These are phyloP conservation scores for Tricholoma hemisulphureum DNA, from an alignment of 768 basidiomycete genomes.

Conservation along the genomic window DNA sequence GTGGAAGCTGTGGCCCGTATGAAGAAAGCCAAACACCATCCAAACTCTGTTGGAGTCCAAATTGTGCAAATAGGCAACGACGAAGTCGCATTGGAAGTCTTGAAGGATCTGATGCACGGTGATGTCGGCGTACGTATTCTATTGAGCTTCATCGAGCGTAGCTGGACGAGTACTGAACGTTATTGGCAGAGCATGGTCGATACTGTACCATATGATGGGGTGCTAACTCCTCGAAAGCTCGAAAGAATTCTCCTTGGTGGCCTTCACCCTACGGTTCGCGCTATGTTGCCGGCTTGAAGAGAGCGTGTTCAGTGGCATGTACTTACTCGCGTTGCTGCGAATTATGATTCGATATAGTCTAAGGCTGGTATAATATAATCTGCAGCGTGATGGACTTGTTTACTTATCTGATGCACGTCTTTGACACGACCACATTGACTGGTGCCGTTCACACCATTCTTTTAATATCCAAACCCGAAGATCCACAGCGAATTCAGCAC, in stretches of 20 bases:
- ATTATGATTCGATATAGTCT: no score
- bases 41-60: slow-evolving; percentile 32
- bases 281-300: not conserved
- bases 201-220: slow-evolving; percentile 26
- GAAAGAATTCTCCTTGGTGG: slow-evolving; percentile 31
- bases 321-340: no score
- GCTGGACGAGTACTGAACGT: not conserved
- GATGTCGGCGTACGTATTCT: slow-evolving; percentile 24
- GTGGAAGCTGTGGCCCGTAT: slow-evolving; percentile 22
- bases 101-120: slow-evolving; percentile 25
- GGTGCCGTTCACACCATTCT: no score
- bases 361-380: no score
- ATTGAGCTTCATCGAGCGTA: not conserved
- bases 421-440: no score
- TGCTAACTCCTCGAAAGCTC: slow-evolving; percentile 27
- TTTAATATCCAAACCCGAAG: no score
- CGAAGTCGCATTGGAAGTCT: slow-evolving; percentile 9
- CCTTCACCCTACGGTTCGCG: not conserved
- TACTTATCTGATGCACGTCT: no score
- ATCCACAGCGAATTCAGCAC: no score
- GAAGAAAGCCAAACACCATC: slow-evolving; percentile 27
- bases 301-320: not conserved
- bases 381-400: no score
- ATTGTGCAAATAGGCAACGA: slow-evolving; percentile 36
- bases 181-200: slow-evolving; percentile 31